Evolutionary conservation across 2,329 filamentous ascomycete genomes (phyloP), one percentile per base, ranked within the genome.

Genomic region (Cephalotrichum gorgonifer): DNA sequence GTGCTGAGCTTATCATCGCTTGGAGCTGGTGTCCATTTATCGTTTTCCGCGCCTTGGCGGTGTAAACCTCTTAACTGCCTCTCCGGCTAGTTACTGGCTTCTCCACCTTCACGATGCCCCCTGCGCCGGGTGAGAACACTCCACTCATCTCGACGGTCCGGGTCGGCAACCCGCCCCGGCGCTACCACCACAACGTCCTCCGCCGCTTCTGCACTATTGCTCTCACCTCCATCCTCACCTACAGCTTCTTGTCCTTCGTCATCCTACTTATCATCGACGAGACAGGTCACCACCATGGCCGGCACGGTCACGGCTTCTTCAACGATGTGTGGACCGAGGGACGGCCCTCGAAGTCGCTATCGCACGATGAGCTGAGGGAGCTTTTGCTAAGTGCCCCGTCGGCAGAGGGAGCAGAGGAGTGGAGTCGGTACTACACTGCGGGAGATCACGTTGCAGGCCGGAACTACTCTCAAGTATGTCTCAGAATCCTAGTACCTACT

Each of bases 361-460:
- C 59, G 25, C 74, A 73, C 51, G 68, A 74, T 31, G 67, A 81
- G 55, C 68, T 84, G n/a, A 67, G 74, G 53, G 57, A 65, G 6
- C 76, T 84, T 27, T 61, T 85, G 33, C 66, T 82, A 41, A 70
- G 76, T 26, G 82, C 78, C 0, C 81, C 81, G 5, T 74, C 72
- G 50, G 68, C 72, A 27, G 66, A 75, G 43, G 74, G 73, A 54
- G 77, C 76, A 8, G 73, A 77, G 54, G 79, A 88, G 65, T 90
- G 85, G 85, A 87, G 81, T 63, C 72, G 71, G 53, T 91, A 90
- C 62, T 91, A 91, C 58, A 86, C 86, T 0, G 70, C 82, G 0
- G 87, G 87, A 0, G 75, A 83, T 17, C 87, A 91, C 65, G 66
- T 91, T 44, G 85, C 84, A 1, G 86, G 87, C 20, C 81, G 84